Evolutionary conservation across 2,329 filamentous ascomycete genomes (phyloP), one percentile per base, ranked within the genome.

Genomic region (Penicillium glabrum): DNA sequence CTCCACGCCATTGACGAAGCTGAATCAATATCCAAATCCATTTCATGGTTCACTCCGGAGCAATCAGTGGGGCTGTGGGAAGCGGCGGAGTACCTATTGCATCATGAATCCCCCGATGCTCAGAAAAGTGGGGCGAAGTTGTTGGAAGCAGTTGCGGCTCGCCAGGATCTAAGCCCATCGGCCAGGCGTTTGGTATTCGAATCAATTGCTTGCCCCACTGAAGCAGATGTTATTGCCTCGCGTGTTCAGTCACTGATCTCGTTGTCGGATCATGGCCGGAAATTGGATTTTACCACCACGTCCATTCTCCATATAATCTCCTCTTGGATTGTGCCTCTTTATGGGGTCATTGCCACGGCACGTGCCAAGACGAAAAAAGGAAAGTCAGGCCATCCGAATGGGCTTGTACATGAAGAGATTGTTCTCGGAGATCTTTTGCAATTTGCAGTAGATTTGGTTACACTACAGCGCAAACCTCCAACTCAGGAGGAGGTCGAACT

Each of bases 181-280:
- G 67, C 71, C 10, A 70, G 73, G 41, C 67, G 67, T 45, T 53
- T 65, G 21, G 26, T 78, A 23, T 77, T 75, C 50, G 69, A 73
- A 51, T 69, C 67, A 4, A 73, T 78, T 55, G 69, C 71, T 6
- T 62, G 61, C 11, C 63, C 70, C 8, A 70, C 72, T 2, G 67
- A 69, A 16, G 61, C 70, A 14, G 75, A 77, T 51, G 68, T 75
- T 37, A 70, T 77, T 47, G 69, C 75, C 19, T 63, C 72, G 13
- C 72, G 72, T 4, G 69, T 77, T 14, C 72, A 75, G 46, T 68
- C 75, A 1, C 67, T 78, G 54, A 72, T 77, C 31, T 65, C 67
- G 6, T 63, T 78, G 39, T 75, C 75, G n/a, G 75, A 78, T 49
- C 74, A 78, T 66, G 75, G 75, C 46, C 70, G 75, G 46, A 77